Evolutionary conservation across 2,329 filamentous ascomycete species (phyloP).

Genomic region (Knoxdaviesia proteae): DNA sequence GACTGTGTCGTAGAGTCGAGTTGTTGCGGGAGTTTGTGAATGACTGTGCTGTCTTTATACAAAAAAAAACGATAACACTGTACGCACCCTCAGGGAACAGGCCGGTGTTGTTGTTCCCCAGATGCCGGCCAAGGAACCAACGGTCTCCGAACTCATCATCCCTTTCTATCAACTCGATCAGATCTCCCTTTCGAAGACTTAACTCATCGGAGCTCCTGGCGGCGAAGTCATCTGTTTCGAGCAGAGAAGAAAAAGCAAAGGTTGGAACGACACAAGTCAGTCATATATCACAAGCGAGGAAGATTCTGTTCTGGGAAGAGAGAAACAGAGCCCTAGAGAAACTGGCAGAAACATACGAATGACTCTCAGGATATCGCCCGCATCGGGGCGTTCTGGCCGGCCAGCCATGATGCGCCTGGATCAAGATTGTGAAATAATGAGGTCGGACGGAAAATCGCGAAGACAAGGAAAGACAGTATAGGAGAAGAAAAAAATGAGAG

Average conservation of each 20-base stretch:
- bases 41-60: background rate
- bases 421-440: too few relatives aligned
- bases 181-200: slow-evolving; percentile 65
- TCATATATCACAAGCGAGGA: background rate
- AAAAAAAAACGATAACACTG: background rate
- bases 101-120: slow-evolving; percentile 52
- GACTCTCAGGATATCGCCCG: slow-evolving; percentile 47
- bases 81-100: slow-evolving; percentile 63
- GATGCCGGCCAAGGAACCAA: slow-evolving; percentile 61
- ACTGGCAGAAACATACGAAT: slow-evolving; percentile 37
- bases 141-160: slow-evolving; percentile 81
- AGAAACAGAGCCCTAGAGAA: background rate
- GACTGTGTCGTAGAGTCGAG: slow-evolving; percentile 3
- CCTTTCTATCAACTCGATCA: slow-evolving; percentile 63
- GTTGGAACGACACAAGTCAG: slow-evolving; percentile 3
- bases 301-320: background rate
- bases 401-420: too few relatives aligned
- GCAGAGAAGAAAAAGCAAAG: slow-evolving; percentile 1
- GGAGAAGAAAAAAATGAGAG: too few relatives aligned
- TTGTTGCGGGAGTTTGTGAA: too few relatives aligned
- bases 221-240: slow-evolving; percentile 58
- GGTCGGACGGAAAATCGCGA: too few relatives aligned
- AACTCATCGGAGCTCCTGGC: slow-evolving; percentile 87
- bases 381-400: slow-evolving; percentile 21
- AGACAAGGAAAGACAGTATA: too few relatives aligned